Base-by-base conservation (phyloP, 805 yeast species). In the Debaryomyces prosopidis region DNA sequence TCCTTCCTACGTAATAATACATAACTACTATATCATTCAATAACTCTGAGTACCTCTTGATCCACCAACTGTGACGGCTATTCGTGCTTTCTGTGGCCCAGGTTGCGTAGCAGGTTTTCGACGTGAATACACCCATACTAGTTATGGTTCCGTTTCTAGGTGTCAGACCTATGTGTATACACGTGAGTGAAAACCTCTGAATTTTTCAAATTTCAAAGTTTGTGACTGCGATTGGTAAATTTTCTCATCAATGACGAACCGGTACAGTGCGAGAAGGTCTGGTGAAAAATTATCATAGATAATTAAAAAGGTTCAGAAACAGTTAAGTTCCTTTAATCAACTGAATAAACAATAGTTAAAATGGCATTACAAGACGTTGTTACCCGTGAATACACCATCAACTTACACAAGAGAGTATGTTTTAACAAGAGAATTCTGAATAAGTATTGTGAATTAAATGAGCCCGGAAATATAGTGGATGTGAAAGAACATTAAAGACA, bases 341-440 rank as follows among this genome's bases (percentile, higher is more conserved):
- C 34, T 40, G 42, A 32, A 46, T 36, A 53, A 53, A 51, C 63
- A 55, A 48, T 57, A 58, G 53, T 61, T 53, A 78, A 79, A 77
- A 82, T 85, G 79, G 95, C 92, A 79, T 82, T 90, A 76, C 87
- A 88, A 82, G 98, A 94, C 91, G 97, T 90, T 79, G 97, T 94
- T 79, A 88, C 99, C 77, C 96, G 99, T 80, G 99, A 94, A 82
- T 94, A 94, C 89, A 94, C 99, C 85, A 91, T 94, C 80, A 92
- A 94, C 89, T 82, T 92, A 79, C 96, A 90, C 96, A 92, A 90
- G 80, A 90, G 98, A 82, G 96, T 89, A 86, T 74, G 95, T 87
- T 38, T 12, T 30, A 39, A 14, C 18, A 9, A 31, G 41, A 40
- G 26, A 23, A 20, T 16, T 14, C 6, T 30, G 33, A 5, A 30